Evolutionary conservation across 2,329 filamentous ascomycete genomes (phyloP).

Genomic region (Aspergillus fumigatiaffinis): DNA sequence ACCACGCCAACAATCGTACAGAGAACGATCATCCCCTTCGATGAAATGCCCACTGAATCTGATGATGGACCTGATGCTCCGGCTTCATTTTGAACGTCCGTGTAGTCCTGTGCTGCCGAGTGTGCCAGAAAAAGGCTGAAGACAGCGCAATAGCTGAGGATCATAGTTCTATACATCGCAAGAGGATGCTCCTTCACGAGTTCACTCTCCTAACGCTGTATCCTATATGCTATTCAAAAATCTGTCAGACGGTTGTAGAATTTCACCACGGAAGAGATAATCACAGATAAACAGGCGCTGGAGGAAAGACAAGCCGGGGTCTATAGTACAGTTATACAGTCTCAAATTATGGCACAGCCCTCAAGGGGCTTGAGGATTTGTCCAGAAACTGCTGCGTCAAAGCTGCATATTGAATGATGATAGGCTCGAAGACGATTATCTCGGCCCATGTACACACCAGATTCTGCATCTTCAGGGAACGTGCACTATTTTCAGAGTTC

Average conservation of each 20-base stretch:
- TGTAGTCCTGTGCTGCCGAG: conserved; percentile 12
- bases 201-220: neutral
- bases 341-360: neutral
- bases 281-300: neutral
- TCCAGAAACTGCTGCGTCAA: neutral
- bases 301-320: neutral
- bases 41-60: conserved; percentile 8
- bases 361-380: neutral
- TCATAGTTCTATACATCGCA: conserved; percentile 2
- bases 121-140: conserved; percentile 6
- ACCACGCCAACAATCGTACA: conserved; percentile 18
- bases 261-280: neutral
- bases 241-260: neutral
- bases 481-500: neutral
- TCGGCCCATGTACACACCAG: neutral
- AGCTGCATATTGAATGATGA: neutral
- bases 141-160: neutral
- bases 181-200: neutral
- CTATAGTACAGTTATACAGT: neutral
- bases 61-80: conserved; percentile 9
- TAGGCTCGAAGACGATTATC: neutral
- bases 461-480: neutral
- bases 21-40: conserved; percentile 17
- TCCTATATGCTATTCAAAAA: neutral
- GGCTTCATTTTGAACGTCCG: conserved; percentile 9